phyloP scores from a whole-genome alignment of 2,329 filamentous ascomycete genomes.

The Trichophyton mentagrophytes region DNA sequence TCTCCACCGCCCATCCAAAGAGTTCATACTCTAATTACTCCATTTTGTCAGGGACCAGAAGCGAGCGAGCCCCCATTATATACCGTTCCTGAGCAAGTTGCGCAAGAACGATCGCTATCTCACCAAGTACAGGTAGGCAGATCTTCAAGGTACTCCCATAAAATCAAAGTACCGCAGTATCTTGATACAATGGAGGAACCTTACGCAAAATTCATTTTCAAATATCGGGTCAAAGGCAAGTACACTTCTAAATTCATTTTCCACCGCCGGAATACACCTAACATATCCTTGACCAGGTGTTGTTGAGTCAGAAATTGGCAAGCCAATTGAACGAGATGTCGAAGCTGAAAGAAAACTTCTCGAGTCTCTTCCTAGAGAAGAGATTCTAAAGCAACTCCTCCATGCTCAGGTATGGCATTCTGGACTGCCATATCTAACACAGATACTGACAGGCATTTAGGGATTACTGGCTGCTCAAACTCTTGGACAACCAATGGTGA shows the following conservation, averaged over 20 bases:
- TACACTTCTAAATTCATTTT: too few species aligned
- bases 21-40: conserved; percentile 8
- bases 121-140: conserved; percentile 23
- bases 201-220: conserved; percentile 24
- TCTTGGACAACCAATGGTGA: neutral
- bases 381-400: conserved; percentile 16
- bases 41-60: conserved; percentile 5
- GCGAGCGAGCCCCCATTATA: conserved; percentile 14
- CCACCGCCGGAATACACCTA: neutral
- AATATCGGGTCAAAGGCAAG: conserved; percentile 18
- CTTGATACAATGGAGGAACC: conserved; percentile 21
- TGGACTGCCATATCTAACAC: too few species aligned
- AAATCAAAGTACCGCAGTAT: conserved; percentile 18
- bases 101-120: conserved; percentile 11
- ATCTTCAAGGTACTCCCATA: conserved; percentile 20
- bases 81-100: conserved; percentile 14
- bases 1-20: conserved; percentile 5
- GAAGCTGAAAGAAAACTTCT: conserved; percentile 15
- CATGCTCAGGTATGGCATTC: conserved; percentile 10
- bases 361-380: conserved; percentile 12
- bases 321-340: conserved; percentile 11
- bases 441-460: neutral
- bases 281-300: conserved; percentile 7
- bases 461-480: neutral
- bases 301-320: conserved; percentile 12